Evolutionary conservation across 2,329 filamentous ascomycete species (phyloP), one percentile per base, ranked within the genome.

Genomic region (Fusarium xyrophilum): DNA sequence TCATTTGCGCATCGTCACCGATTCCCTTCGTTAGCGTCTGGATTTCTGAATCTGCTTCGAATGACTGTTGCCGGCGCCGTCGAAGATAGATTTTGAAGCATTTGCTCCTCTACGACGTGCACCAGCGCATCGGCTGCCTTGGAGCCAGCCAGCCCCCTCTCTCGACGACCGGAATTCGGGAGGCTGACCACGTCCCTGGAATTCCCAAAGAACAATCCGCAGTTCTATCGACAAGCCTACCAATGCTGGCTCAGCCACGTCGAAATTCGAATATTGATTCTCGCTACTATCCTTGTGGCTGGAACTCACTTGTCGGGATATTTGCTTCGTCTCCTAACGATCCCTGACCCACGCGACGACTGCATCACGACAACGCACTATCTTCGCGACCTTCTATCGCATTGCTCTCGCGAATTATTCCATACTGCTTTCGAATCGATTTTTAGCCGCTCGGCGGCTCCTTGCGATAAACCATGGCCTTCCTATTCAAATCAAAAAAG

Each of bases 401-500:
- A 63, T 65, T 52, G 33, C 40, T 32, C n/a, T 33, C 7, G 33
- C 58, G 44, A 53, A 48, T 46, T 48, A 46, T 39, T 48, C 62
- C 70, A 56, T 52, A 70, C 67, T 74, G 63, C 61, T 56, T 64
- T 42, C 47, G 19, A 63, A 59, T 55, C 53, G 59, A 65, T 58
- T 44, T 33, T 56, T 73, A 75, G 73, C 78, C 78, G 76, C 76
- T 73, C 74, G 76, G 78, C 79, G 77, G 78, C 69, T 58, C 75
- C 76, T 75, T 62, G 73, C 77, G 76, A 80, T 74, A 75, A 79
- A 84, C 79, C 79, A 93, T 93, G 91, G 89, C 91, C 71, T 93
- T 93, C 79, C 85, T 93, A 66, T 93, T 93, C 83, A 93, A 93
- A 79, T 92, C 89, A 59, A 93, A 93, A 81, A 93, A 92, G 80